Evolutionary conservation across 768 basidiomycete species (phyloP).

Genomic region (Leccinum aurantiacum): DNA sequence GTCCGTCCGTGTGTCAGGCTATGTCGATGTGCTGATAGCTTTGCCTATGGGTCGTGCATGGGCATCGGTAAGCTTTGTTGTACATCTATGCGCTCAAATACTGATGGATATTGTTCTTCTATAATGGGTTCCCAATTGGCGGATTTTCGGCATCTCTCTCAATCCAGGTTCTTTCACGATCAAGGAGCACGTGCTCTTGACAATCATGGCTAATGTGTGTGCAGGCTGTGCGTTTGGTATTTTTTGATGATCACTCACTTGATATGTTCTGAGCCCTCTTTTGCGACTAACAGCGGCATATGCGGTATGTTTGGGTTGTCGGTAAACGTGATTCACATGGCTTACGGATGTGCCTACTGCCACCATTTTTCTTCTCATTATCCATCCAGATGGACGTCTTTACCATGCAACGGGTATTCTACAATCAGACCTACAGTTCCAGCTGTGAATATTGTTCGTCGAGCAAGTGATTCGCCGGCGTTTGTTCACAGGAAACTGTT

Average conservation of each 20-base stretch:
- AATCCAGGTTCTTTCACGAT: conserved; percentile 78
- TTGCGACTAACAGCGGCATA: conserved; percentile 40
- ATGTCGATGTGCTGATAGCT: conserved; percentile 70
- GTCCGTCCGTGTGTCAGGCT: conserved; percentile 37
- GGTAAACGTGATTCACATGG: neutral
- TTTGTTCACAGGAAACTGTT: no score
- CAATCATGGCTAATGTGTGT: conserved; percentile 64
- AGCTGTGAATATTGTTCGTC: conserved; percentile 32
- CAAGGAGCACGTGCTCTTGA: conserved; percentile 70
- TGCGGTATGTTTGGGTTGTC: conserved; percentile 30
- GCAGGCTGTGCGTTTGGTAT: conserved; percentile 21
- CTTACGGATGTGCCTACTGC: neutral
- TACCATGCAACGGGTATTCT: conserved; percentile 71
- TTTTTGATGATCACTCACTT: no score
- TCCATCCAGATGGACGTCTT: conserved; percentile 57
- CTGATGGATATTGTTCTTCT: no score
- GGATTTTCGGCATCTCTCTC: conserved; percentile 53
- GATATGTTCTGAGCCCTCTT: conserved; percentile 1
- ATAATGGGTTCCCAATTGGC: conserved; percentile 45
- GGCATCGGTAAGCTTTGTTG: conserved; percentile 39
- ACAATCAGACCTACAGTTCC: conserved; percentile 58
- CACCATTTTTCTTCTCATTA: neutral
- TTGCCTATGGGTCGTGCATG: conserved; percentile 69
- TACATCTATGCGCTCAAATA: no score
- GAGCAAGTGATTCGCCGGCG: neutral